Conservation (phyloP, 192 early-diverging fungal genomes). For the Backusella circina region DNA sequence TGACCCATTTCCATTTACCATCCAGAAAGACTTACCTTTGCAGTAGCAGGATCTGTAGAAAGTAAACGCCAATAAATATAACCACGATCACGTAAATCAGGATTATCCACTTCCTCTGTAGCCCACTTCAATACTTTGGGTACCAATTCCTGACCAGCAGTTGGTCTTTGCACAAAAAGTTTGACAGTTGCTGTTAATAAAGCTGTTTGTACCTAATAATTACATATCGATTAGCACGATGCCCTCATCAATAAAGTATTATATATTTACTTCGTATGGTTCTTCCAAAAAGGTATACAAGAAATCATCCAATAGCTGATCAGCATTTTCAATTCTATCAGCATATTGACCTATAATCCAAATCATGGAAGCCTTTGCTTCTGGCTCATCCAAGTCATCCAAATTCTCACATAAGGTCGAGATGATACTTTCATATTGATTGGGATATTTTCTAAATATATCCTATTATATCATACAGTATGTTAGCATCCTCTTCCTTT, state of each 20-base stretch:
- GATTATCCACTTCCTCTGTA: constrained; percentile 93
- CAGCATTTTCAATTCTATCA: constrained; percentile 94
- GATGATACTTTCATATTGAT: constrained; percentile 94
- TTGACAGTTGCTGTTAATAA: constrained; percentile 96
- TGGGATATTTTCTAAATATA: constrained; percentile 98
- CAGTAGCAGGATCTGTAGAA: constrained; percentile 88
- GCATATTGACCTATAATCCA: constrained; percentile 99
- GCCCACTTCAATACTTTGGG: constrained; percentile 93
- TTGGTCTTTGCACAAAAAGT: constrained; percentile 91
- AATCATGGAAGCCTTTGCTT: constrained; percentile 97
- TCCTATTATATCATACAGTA: constrained; percentile 51
- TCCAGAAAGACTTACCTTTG: constrained; percentile 50
- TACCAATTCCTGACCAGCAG: constrained; percentile 87
- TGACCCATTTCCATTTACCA: no score
- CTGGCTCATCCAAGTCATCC: constrained; percentile 94
- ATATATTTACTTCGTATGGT: constrained; percentile 53
- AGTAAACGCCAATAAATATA: constrained; percentile 98
- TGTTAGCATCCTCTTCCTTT: neutral
- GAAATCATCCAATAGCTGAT: constrained; percentile 85
- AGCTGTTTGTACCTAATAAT: constrained; percentile 73
- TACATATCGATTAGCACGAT: neutral
- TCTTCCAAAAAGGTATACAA: constrained; percentile 90
- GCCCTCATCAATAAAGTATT: neutral
- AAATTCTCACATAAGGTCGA: constrained; percentile 91
- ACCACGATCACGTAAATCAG: constrained; percentile 95